Evolutionary conservation across 495 filamentous ascomycete genomes (phyloP), one percentile per base, ranked within the genome.

Genomic region (Penicillium atrosanguineum): DNA sequence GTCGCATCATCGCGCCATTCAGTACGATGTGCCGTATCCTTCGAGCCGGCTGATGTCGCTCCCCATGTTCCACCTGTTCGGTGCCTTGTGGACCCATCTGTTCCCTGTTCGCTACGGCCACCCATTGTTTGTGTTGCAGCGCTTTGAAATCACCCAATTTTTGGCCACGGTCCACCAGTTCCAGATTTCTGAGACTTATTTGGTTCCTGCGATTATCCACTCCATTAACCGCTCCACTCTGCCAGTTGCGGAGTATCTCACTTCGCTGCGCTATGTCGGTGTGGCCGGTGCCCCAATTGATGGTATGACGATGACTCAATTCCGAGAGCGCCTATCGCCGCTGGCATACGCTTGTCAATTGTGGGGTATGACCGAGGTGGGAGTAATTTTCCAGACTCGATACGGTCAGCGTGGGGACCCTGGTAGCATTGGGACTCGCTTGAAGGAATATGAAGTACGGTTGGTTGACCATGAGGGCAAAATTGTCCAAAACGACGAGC

Each of bases 11-110:
- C 69, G 75, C 29, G 62, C 72, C 4, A 71, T 80, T 15, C 63
- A 76, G 14, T 77, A 80, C 48, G 70, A 75, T 21, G 68, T 77
- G 34, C 71, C 73, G 1, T 78, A 79, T 49, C 50, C 75, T 37
- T 76, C 76, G 26, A 72, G 65, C 37, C 73, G 79, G 8, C 58
- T 84, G 25, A 71, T 87, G 55, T 81, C 79, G 12, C 71, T 87
- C 5, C 86, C 86, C 11, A 77, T 87, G 67, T 89, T 88, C 61
- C 86, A 89, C 70, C 70, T 82, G 18, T 82, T 80, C 46, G 76
- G 78, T 8, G 77, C 79, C 2, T 73, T 84, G 12, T 74, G 75
- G 67, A 69, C 75, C 12, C 79, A 80, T 57, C 65, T 80, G 36
- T 76, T 71, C 52, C 71, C 83, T 6, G 67, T 87, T n/a, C 79